Percentiles rank a stretch among this genome's conserved stretches.
These are phyloP conservation scores for Ascochyta lentis DNA, from an alignment of 2,329 filamentous ascomycete species.

Conservation along the genomic window DNA sequence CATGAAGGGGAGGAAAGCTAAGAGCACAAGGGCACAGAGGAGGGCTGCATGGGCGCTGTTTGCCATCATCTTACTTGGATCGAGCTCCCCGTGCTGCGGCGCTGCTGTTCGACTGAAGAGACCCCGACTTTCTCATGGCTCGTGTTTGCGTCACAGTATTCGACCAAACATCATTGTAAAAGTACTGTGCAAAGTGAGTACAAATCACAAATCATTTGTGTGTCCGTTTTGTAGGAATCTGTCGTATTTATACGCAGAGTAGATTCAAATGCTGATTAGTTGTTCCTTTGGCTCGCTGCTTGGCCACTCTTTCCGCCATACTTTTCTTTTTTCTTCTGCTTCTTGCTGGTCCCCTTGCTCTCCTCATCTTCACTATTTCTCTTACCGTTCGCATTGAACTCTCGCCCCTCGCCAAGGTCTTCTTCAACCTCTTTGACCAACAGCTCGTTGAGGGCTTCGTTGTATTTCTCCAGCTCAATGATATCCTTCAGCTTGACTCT, in stretches of 20 bases:
- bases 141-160: too few relatives aligned
- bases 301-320: slow-evolving; percentile 8
- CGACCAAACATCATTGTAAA: too few relatives aligned
- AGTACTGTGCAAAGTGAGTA: too few relatives aligned
- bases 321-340: slow-evolving; percentile 34
- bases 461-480: slow-evolving; percentile 67
- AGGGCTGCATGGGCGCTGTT: too few relatives aligned
- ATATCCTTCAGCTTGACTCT: slow-evolving; percentile 74
- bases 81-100: too few relatives aligned
- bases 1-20: too few relatives aligned
- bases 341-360: slow-evolving; percentile 27
- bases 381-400: slow-evolving; percentile 38
- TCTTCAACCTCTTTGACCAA: slow-evolving; percentile 51
- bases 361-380: slow-evolving; percentile 38
- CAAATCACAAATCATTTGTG: too few relatives aligned
- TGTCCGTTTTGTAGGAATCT: too few relatives aligned
- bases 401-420: slow-evolving; percentile 14
- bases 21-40: too few relatives aligned
- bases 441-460: slow-evolving; percentile 65
- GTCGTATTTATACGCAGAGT: neutral
- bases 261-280: slow-evolving; percentile 14
- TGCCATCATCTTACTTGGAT: too few relatives aligned
- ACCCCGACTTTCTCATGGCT: too few relatives aligned
- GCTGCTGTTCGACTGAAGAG: too few relatives aligned
- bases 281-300: slow-evolving; percentile 31